phyloP scores from a whole-genome alignment of 2,329 filamentous ascomycete species.

The Botrytis hyacinthi region DNA sequence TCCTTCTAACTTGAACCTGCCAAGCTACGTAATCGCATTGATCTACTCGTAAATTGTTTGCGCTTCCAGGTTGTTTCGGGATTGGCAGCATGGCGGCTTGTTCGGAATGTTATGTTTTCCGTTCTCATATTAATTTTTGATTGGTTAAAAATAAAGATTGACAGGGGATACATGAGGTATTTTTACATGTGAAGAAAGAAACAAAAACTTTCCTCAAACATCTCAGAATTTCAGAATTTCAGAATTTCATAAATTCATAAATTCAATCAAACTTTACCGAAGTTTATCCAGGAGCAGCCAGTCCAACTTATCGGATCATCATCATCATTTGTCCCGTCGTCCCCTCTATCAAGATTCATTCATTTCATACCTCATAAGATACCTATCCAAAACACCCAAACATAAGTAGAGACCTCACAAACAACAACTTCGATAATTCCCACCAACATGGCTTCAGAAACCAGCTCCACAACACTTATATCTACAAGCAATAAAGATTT shows the following conservation, averaged over 20 bases:
- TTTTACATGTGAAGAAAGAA: not conserved
- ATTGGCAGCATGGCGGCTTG: not conserved
- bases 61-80: not conserved
- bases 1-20: not conserved
- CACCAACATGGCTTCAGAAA: conserved; percentile 24
- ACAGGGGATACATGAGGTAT: not conserved
- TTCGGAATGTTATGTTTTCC: not conserved
- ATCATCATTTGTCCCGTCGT: not conserved
- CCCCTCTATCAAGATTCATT: not conserved
- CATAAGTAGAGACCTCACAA: not conserved
- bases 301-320: not conserved
- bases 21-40: conserved; percentile 8
- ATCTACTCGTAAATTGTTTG: not conserved
- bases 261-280: not conserved
- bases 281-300: not conserved
- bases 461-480: not conserved
- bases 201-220: not conserved
- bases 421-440: not conserved
- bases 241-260: not conserved
- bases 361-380: not conserved
- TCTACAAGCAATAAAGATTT: conserved; percentile 28
- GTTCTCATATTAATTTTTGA: not conserved
- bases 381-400: not conserved
- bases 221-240: not conserved
- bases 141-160: not conserved